Evolutionary conservation across 2,329 filamentous ascomycete species (phyloP), one percentile per base, ranked within the genome.

Genomic region (Malbranchea cinnamomea): DNA sequence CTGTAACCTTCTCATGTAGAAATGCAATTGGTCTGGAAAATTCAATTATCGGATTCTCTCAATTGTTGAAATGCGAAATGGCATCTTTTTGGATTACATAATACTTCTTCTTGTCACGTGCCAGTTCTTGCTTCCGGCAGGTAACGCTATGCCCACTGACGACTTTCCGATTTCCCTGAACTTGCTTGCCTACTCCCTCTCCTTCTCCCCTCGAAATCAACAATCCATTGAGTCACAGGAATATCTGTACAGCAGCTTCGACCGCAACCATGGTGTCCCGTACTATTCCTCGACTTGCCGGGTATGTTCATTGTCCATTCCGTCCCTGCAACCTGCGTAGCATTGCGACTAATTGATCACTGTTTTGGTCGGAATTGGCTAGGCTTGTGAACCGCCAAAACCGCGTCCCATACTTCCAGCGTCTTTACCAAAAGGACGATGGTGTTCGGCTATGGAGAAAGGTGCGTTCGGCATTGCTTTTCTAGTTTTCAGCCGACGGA

Each of bases 391-490:
- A 66, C 63, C 73, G 74, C 54, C 62, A 71, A 56, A 78, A 78
- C 64, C 65, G 68, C 45, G 74, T 78, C 41, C 69, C 73, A 31
- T 57, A 68, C 44, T 78, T 74, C 61, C 74, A 78, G 60, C 63
- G 68, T 43, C 62, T 75, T 28, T 74, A 72, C 61, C 74, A 78
- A 59, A 63, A 59, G 40, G 60, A 76, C 52, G 74, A 78, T 50
- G 72, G 73, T 45, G 56, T 73, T 49, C 63, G 74, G 53, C 65
- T 71, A 52, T 78, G 74, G 73, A 59, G 66, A 52, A 76, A 78
- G 71, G 74, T 78, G n/a, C n/a, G n/a, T n/a, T n/a, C n/a, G n/a
- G n/a, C n/a, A n/a, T n/a, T n/a, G n/a, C n/a, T n/a, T n/a, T n/a
- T n/a, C n/a, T n/a, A n/a, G n/a, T n/a, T n/a, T n/a, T n/a, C n/a